Conservation (phyloP, 192 early-diverging fungal species). For the Anaeromyces robustus region DNA sequence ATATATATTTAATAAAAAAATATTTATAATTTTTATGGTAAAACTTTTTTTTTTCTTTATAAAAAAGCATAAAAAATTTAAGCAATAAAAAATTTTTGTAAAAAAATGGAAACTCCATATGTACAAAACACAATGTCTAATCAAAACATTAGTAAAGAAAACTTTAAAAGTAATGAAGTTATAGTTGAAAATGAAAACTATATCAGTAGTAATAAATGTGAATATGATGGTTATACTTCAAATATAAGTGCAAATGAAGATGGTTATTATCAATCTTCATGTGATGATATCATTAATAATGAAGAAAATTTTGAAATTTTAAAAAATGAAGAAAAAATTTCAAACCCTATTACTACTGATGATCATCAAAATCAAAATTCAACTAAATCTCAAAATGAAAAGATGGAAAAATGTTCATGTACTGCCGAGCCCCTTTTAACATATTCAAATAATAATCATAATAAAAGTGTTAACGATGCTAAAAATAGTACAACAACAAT, state of each 20-base stretch:
- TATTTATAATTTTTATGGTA: too few species aligned
- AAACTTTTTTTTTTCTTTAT: too few species aligned
- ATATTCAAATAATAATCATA: not conserved
- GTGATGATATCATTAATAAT: not conserved
- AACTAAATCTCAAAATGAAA: not conserved
- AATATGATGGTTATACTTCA: not conserved
- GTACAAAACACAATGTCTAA: not conserved
- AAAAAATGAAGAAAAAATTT: not conserved
- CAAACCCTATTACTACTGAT: not conserved
- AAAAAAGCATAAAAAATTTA: too few species aligned
- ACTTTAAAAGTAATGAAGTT: not conserved
- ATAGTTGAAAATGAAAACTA: not conserved
- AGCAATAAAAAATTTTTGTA: too few species aligned
- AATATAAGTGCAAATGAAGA: not conserved
- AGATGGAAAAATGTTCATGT: not conserved
- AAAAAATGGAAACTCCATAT: not conserved
- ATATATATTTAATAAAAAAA: too few species aligned
- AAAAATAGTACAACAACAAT: not conserved
- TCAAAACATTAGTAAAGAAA: too few species aligned
- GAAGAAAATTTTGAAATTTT: not conserved
- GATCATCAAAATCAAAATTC: not conserved
- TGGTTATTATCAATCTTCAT: not conserved
- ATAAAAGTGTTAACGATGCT: not conserved
- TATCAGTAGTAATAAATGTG: not conserved
- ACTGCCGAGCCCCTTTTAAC: not conserved